Base-by-base conservation (phyloP, 73 alveolate species). In the Paramecium primaurelia region DNA sequence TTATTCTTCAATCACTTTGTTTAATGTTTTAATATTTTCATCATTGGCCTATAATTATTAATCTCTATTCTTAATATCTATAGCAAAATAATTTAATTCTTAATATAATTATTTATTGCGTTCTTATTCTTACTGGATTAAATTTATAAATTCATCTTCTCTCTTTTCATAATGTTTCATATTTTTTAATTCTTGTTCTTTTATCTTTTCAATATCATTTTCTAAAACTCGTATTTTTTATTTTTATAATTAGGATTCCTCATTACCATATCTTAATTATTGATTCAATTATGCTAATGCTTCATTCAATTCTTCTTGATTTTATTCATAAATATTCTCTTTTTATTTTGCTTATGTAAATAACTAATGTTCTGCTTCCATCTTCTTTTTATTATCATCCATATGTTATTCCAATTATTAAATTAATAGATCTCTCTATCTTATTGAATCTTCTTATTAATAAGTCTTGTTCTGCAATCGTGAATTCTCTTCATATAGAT, bases 91-190 rank as follows among this genome's bases (percentile, higher is more conserved):
- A 32, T 80, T 77, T 14, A 80, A 49, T 8, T 80, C 91, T 20
- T 25, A 9, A 80, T 80, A 80, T 26, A 80, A 28, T 49, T 80
- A 22, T 26, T 42, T 80, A 25, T 80, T 80, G 8, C 91, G 25
- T 10, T 80, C 71, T 51, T 80, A 45, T 80, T 80, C 91, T 38
- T 80, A 22, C 34, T 42, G 0, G 0, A 80, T 45, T 28, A 80
- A 47, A 11, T 22, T 34, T 77, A 80, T 80, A 64, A 80, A 80
- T 42, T 80, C 91, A 80, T 80, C 91, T 28, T 80, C 91, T 80
- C 91, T 80, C 51, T 80, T 80, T 80, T 80, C 91, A 80, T 80
- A 80, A 47, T 80, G 77, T 80, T 80, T 80, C 6, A n/a, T n/a
- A 45, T 40, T 80, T 34, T 25, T 25, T 14, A 80, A 80, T 22